phyloP scores from a whole-genome alignment of 768 basidiomycete genomes.

The Peribolospora baueri region DNA sequence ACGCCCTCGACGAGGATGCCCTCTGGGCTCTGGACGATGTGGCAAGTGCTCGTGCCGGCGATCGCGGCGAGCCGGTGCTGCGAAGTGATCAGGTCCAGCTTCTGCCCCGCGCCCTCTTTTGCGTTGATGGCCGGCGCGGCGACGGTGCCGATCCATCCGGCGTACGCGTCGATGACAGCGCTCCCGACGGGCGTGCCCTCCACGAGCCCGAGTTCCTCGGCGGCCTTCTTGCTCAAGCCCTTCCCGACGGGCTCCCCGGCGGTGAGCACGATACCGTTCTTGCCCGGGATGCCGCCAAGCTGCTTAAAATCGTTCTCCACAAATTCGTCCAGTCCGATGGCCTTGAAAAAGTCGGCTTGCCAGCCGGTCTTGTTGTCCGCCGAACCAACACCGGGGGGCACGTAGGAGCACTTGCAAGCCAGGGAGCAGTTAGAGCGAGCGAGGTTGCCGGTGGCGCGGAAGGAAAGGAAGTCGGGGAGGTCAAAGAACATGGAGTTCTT shows the following conservation, averaged over 20 bases:
- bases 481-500: slow-evolving; percentile 22
- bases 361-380: slow-evolving; percentile 39
- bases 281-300: slow-evolving; percentile 40
- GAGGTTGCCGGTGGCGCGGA: slow-evolving; percentile 52
- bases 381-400: slow-evolving; percentile 32
- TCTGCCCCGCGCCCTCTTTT: slow-evolving; percentile 17
- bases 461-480: slow-evolving; percentile 34
- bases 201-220: slow-evolving; percentile 56
- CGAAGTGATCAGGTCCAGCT: slow-evolving; percentile 48
- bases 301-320: slow-evolving; percentile 43
- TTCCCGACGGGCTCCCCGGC: slow-evolving; percentile 61
- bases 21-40: slow-evolving; percentile 69
- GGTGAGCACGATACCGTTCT: slow-evolving; percentile 36
- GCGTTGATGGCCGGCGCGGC: slow-evolving; percentile 39
- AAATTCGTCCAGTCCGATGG: slow-evolving; percentile 55
- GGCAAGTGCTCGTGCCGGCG: slow-evolving; percentile 90
- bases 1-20: slow-evolving; percentile 74
- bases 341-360: slow-evolving; percentile 63
- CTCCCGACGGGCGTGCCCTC: slow-evolving; percentile 83
- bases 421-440: slow-evolving; percentile 75
- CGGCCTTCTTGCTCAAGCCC: slow-evolving; percentile 54
- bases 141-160: slow-evolving; percentile 91
- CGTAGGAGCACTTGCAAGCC: slow-evolving; percentile 85
- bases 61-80: slow-evolving; percentile 64
- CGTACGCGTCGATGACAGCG: slow-evolving; percentile 86